Base-by-base conservation (phyloP, 345 rosid genomes). In the Populus davidiana region DNA sequence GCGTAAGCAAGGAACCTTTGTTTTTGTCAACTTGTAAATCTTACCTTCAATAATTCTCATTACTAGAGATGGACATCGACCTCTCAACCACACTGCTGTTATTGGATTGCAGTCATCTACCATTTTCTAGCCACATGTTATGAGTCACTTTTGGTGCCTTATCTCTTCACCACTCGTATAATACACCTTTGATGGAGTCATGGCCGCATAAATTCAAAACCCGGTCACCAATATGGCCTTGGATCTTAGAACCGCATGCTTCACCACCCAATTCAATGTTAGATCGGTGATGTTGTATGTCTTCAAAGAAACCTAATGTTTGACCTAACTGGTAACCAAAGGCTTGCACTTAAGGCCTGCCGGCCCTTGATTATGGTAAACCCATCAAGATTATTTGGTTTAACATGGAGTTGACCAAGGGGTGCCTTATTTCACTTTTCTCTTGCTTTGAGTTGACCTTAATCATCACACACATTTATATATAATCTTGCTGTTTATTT, bases 11-110 rank as follows among this genome's bases (percentile, higher is more conserved):
- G 35, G 18, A 70, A 2, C 3, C 8, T 23, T 43, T 44, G 25
- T 69, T 69, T 43, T 29, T 50, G 36, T 71, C 39, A 49, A 20
- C 35, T 31, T 71, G 64, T 36, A 67, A 36, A 75, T n/a, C n/a
- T 56, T 17, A 50, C 31, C 78, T 54, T 23, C 77, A 81, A 76
- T 76, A 72, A 81, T 75, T 82, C 72, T 76, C 39, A 71, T 49
- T 77, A 10, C 56, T 44, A 33, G 23, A 33, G 23, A 73, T 70
- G 23, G 73, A 80, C 63, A 52, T 72, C 69, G 85, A 87, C 83
- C 75, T 44, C 77, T 75, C 81, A 85, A 70, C 84, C 5, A 71
- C 75, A 71, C 52, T 14, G 33, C 39, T 11, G 64, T 33, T 12
- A 67, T 59, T 79, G 74, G 62, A 56, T 52, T 52, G 21, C 16